A percentile compares a stretch with the other conserved stretches of the same genome.
Conservation (phyloP, 805 yeast species). For the Yarrowia sp. region DNA sequence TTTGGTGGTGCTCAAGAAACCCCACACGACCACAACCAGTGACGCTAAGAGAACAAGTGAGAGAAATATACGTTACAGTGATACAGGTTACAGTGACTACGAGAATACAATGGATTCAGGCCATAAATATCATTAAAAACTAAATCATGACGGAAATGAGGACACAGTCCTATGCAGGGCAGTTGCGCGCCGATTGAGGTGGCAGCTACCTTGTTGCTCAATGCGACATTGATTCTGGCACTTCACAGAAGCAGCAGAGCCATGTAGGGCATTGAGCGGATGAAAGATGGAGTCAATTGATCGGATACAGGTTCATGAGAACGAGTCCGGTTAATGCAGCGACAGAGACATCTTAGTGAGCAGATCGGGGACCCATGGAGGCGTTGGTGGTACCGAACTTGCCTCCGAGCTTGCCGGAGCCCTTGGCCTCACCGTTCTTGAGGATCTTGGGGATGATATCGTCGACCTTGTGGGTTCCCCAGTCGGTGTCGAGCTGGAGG, state of each 20-base stretch:
- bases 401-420: constrained; percentile 2
- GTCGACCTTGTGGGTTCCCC: constrained; percentile 26
- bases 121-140: not conserved
- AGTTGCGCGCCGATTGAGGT: not conserved
- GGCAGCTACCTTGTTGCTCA: not conserved
- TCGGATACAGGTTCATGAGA: not conserved
- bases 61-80: too few species aligned
- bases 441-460: constrained; percentile 22
- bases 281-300: not conserved
- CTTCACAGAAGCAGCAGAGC: not conserved
- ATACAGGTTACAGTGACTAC: not conserved
- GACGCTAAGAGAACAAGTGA: not conserved
- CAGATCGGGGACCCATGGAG: constrained; percentile 25
- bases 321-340: not conserved
- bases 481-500: constrained; percentile 26
- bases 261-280: not conserved
- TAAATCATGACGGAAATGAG: not conserved
- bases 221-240: not conserved
- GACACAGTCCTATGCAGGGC: not conserved
- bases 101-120: not conserved
- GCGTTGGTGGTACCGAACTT: constrained; percentile 25
- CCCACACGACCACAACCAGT: constrained; percentile 14
- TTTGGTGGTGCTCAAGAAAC: not conserved
- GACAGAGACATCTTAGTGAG: not conserved
- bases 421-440: constrained; percentile 1